Conservation (phyloP, 169 alveolate genomes). For the Besnoitia besnoiti region DNA sequence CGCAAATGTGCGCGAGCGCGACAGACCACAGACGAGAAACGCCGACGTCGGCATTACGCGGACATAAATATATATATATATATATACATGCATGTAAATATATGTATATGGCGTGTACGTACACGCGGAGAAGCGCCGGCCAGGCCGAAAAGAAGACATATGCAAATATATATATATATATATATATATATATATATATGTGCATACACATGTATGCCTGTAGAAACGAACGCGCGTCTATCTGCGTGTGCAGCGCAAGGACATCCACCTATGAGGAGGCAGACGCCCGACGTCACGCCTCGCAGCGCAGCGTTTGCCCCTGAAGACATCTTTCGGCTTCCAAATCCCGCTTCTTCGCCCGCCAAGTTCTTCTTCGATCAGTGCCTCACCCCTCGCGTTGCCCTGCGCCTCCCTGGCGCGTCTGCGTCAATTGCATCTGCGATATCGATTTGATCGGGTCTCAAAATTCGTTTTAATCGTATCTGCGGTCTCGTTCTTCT, state of each 20-base stretch:
- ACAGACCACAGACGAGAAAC: not conserved
- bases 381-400: not conserved
- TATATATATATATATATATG: not conserved
- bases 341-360: too few relatives aligned
- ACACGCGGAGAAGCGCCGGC: not conserved
- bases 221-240: not conserved
- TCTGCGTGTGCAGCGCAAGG: not conserved
- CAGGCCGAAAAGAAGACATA: not conserved
- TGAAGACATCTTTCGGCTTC: too few relatives aligned
- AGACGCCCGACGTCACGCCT: too few relatives aligned
- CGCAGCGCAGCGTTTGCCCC: too few relatives aligned
- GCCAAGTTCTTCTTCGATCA: not conserved
- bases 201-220: not conserved
- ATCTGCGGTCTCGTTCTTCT: not conserved
- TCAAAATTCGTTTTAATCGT: too few relatives aligned
- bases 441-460: too few relatives aligned
- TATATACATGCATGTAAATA: not conserved
- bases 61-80: not conserved
- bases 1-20: not conserved
- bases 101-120: not conserved
- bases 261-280: not conserved
- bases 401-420: not conserved
- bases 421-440: too few relatives aligned
- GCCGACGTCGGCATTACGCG: not conserved
- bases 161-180: not conserved